These are phyloP conservation scores for Teunomyces cretensis DNA, from an alignment of 805 yeast genomes.

Conservation along the genomic window DNA sequence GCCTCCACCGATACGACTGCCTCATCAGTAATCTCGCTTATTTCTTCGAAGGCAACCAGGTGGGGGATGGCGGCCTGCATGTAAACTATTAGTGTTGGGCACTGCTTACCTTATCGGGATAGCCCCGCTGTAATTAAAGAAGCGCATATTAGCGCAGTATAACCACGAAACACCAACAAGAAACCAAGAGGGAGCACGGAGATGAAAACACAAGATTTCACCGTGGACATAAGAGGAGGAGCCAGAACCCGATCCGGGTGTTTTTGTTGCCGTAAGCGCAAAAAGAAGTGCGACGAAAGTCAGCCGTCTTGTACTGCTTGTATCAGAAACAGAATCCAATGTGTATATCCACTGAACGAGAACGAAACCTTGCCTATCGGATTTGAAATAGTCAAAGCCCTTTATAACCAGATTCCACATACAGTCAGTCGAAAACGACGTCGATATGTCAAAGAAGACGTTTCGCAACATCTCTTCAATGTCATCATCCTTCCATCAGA, in stretches of 20 bases:
- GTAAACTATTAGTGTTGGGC: too few relatives aligned
- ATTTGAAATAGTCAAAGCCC: constrained; percentile 5
- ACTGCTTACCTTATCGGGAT: too few relatives aligned
- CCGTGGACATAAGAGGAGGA: not conserved
- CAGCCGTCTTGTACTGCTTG: constrained; percentile 14
- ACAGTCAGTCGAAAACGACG: not conserved
- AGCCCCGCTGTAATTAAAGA: too few relatives aligned
- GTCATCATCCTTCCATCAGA: constrained; percentile 6
- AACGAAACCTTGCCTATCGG: constrained; percentile 10
- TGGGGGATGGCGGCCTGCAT: too few relatives aligned
- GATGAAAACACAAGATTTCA: not conserved
- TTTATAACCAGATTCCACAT: constrained; percentile 7
- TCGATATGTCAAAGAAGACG: not conserved
- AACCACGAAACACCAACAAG: too few relatives aligned
- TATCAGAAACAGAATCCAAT: constrained; percentile 10
- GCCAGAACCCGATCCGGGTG: constrained; percentile 13
- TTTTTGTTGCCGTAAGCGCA: constrained; percentile 14
- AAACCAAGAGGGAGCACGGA: too few relatives aligned
- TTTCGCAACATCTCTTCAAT: constrained; percentile 6
- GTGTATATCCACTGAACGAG: constrained; percentile 11
- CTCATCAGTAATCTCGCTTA: too few relatives aligned
- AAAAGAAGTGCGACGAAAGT: constrained; percentile 16
- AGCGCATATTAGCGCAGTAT: too few relatives aligned
- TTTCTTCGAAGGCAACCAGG: too few relatives aligned
- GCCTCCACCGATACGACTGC: too few relatives aligned